These are phyloP conservation scores for Sphagnum fallax DNA, from an alignment of 228 moss, liverwort and hornwort genomes.

Conservation along the genomic window DNA sequence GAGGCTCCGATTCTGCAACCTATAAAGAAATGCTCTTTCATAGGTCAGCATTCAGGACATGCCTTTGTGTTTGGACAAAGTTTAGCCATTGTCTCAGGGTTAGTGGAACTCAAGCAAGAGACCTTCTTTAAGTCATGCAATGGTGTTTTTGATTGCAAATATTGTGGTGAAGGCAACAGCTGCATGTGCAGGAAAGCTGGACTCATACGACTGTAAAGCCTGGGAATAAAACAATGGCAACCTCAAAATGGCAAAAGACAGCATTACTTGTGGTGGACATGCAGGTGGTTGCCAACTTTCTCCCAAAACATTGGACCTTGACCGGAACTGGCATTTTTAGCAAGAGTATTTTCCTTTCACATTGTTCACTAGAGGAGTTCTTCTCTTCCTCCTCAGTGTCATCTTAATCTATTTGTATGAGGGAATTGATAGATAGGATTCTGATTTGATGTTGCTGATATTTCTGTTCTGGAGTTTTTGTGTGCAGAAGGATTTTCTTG, in stretches of 20 bases:
- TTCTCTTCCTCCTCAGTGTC: background rate
- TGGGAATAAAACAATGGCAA: too few species aligned
- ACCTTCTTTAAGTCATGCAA: too few species aligned
- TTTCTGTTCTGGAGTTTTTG: background rate
- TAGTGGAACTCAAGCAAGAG: too few species aligned
- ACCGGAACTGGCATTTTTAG: background rate
- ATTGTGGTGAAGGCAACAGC: too few species aligned
- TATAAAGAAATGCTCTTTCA: too few species aligned
- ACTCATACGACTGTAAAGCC: too few species aligned
- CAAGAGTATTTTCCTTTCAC: background rate
- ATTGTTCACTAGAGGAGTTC: background rate
- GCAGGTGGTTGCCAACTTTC: conserved; percentile 50
- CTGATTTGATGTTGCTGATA: background rate
- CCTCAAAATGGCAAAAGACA: conserved; percentile 62
- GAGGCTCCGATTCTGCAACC: too few species aligned
- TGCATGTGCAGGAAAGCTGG: too few species aligned
- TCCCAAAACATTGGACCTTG: background rate
- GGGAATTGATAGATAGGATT: background rate
- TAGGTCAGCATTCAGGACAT: too few species aligned
- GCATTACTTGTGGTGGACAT: conserved; percentile 85
- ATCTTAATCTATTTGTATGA: background rate
- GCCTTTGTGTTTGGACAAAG: too few species aligned
- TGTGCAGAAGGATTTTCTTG: conserved; percentile 79
- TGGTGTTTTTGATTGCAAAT: too few species aligned
- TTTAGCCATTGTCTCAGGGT: too few species aligned